Base-by-base conservation (phyloP, 192 early-diverging fungal species). In the Umbelopsis vinacea region DNA sequence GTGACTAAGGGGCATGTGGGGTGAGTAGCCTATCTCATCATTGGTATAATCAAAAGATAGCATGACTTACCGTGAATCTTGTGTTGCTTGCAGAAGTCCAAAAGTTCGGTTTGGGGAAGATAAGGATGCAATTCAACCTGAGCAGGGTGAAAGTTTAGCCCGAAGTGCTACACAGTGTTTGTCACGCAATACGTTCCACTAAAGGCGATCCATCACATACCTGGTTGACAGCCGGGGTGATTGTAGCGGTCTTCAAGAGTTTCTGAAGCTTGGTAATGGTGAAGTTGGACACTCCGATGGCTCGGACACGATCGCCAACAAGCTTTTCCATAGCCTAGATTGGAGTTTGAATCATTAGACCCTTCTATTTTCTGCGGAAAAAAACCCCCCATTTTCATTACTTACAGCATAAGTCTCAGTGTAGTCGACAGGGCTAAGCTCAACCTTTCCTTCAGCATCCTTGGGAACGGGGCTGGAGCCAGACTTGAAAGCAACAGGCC, bases 51-150 rank as follows among this genome's bases (percentile, higher is more conserved):
- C 8, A 6, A 37, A 35, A 12, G 21, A 17, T n/a, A 50, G n/a
- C 47, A 45, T 57, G 21, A 67, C 19, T 70, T 74, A 75, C 74
- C 57, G 45, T 82, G 83, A 37, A 98, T 92, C 38, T 81, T 84
- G 68, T 94, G 79, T 47, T 84, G 57, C 70, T 87, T 72, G 78
- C 88, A 90, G 79, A 84, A 96, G 29, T 90, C 87, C 52, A 96
- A 70, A 5, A 97, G 84, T 60, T 90, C 90, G 26, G 69, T 74
- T 74, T 91, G 92, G 11, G 88, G 89, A 54, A 91, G 81, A 79
- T 87, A 91, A 29, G 94, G 94, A 73, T 96, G 94, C 43, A 93
- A 74, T 81, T 97, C 96, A 54, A 95, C 82, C 82, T 97, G 93
- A 35, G 29, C 12, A 2, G 7, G 23, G 54, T 9, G 24, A 23